Percentiles rank a stretch among this genome's conserved stretches.
Conservation (phyloP, 1,284 basidiomycete species). For the Puccinia triticina region DNA sequence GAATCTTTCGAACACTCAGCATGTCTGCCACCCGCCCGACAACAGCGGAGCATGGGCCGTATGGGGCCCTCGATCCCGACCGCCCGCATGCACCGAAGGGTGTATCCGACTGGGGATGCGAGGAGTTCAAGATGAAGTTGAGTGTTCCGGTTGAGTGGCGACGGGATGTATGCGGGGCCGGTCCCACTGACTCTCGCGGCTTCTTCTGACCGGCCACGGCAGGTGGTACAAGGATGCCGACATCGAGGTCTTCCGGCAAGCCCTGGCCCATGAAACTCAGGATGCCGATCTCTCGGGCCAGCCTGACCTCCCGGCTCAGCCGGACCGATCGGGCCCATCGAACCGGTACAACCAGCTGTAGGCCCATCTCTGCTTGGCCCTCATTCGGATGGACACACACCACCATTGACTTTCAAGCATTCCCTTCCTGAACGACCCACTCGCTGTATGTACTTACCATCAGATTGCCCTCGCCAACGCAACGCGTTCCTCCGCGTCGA, state of each 20-base stretch:
- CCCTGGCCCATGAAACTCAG: conserved; percentile 3
- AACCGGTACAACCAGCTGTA: neutral
- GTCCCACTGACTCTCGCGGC: too few species aligned
- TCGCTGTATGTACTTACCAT: neutral
- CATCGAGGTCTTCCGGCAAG: conserved; percentile 37
- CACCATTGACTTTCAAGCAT: neutral
- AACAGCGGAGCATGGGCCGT: conserved; percentile 6
- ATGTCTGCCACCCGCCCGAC: neutral
- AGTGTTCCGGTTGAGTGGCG: neutral
- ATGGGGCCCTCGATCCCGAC: conserved; percentile 15
- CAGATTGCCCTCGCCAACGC: neutral
- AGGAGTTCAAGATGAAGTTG: conserved; percentile 29
- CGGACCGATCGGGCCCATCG: neutral
- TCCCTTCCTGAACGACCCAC: neutral
- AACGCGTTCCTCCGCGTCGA: conserved; percentile 3
- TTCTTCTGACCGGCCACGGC: too few species aligned
- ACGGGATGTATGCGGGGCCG: too few species aligned
- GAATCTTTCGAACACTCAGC: neutral
- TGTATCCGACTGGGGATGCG: neutral
- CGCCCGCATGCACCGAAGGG: conserved; percentile 2
- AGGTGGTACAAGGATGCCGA: conserved; percentile 50
- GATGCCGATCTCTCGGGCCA: neutral
- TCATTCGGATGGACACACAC: neutral
- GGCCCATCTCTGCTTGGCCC: neutral
- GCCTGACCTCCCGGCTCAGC: neutral